A percentile compares a stretch with the other conserved stretches of the same genome.
Evolutionary conservation across 106 monocot species (phyloP).

Genomic region (Acorus gramineus): DNA sequence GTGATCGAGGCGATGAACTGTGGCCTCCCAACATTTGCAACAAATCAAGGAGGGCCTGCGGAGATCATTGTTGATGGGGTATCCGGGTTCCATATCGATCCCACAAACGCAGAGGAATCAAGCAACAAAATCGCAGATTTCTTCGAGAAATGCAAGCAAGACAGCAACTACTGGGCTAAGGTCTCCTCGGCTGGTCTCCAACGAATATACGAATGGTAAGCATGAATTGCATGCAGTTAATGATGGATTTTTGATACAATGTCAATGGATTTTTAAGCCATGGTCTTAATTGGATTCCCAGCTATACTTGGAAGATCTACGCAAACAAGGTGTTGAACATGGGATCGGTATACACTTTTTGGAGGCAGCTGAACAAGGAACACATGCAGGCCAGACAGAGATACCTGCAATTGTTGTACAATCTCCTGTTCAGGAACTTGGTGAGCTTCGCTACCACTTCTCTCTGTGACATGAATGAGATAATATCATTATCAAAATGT

Average conservation of each 20-base stretch:
- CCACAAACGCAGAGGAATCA: conserved; percentile 56
- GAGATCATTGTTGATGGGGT: conserved; percentile 90
- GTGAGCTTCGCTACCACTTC: not conserved
- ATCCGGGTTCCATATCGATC: conserved; percentile 83
- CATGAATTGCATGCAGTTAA: too few species aligned
- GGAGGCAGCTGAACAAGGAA: conserved; percentile 76
- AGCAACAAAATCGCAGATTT: conserved; percentile 90
- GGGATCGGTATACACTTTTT: conserved; percentile 70
- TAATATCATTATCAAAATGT: too few species aligned
- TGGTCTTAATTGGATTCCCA: conserved; percentile 6
- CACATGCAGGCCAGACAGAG: conserved; percentile 63
- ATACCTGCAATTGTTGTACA: conserved; percentile 85
- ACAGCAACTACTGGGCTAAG: conserved; percentile 69
- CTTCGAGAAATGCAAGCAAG: conserved; percentile 75
- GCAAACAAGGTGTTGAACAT: conserved; percentile 82
- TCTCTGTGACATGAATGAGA: too few species aligned
- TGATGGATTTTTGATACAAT: too few species aligned
- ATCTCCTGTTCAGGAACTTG: conserved; percentile 62
- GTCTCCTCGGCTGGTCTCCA: conserved; percentile 69
- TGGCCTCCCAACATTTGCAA: conserved; percentile 84
- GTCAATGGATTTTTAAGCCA: too few species aligned
- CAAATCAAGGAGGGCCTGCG: conserved; percentile 90
- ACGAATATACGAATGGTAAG: conserved; percentile 90
- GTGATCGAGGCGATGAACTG: conserved; percentile 99
- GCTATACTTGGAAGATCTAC: conserved; percentile 98